These are phyloP conservation scores for Pestalotiopsis sp. DNA, from an alignment of 2,329 filamentous ascomycete genomes.

Conservation along the genomic window DNA sequence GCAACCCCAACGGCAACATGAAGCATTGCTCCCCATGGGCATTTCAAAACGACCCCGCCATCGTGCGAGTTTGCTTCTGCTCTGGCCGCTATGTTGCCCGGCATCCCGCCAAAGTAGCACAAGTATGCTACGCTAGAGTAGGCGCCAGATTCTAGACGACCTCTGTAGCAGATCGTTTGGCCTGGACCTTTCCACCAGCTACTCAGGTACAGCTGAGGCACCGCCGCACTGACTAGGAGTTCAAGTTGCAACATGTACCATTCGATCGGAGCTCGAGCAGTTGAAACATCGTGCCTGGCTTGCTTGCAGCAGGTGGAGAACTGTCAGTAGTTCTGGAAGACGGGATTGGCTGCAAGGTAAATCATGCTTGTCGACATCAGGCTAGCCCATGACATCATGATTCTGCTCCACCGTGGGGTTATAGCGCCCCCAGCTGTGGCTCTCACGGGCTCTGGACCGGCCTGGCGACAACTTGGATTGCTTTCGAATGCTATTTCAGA, in stretches of 20 bases:
- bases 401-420: background rate
- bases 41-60: background rate
- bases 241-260: background rate
- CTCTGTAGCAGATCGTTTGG: background rate
- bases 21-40: background rate
- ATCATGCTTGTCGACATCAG: background rate
- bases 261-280: background rate
- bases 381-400: slow-evolving; percentile 6
- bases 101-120: background rate
- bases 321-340: background rate
- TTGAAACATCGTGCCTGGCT: background rate
- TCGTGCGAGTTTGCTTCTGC: background rate
- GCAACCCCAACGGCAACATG: background rate
- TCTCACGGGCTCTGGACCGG: background rate
- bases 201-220: background rate
- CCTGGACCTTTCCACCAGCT: background rate
- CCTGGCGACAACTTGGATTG: background rate
- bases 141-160: background rate
- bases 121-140: background rate
- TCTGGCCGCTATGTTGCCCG: background rate
- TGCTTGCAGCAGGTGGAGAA: background rate
- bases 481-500: background rate
- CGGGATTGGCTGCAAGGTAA: background rate
- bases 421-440: background rate
- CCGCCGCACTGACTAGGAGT: background rate